Evolutionary conservation across 257 asterid species (phyloP), one percentile per base, ranked within the genome.

Genomic region (Gentiana dahurica): DNA sequence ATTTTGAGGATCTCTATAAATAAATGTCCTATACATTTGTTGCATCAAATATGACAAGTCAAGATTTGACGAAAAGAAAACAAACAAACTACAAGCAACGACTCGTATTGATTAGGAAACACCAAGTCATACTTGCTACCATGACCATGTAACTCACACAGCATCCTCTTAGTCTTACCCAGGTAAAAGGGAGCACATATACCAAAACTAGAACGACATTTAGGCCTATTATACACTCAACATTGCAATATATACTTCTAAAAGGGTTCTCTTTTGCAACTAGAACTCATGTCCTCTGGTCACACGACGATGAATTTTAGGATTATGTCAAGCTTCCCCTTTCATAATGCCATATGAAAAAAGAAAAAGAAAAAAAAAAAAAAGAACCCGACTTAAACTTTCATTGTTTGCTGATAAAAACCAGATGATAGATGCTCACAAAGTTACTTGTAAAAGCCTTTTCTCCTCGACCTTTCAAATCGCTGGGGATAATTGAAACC

Each of bases 401-500:
- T 57, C 45, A 11, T 41, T 59, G 62, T 60, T 8, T 37, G 37
- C 39, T n/a, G 35, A 35, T 46, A 55, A 63, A 24, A 41, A 57
- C 54, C 11, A 65, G 54, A 55, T 53, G 65, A 57, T 49, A 52
- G 44, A 68, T 55, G 41, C 43, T 37, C 37, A 53, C 58, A 47
- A 47, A 33, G 55, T 64, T 66, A 77, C 79, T 74, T 76, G 71
- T 70, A 49, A 39, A 60, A 51, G 58, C 79, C 78, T 66, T 68
- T 71, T 75, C 81, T 75, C 64, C 76, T 64, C 68, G 73, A 53
- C 65, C 81, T 66, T 55, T 81, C 84, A 88, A 55, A 65, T 80
- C 73, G 45, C 83, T 68, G 1, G 99, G 99, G 59, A 63, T 50
- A 48, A 92, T 88, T 1, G 77, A 81, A 45, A 92, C 95, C 1